phyloP scores from a whole-genome alignment of 176 grass and related monocot genomes.

The Aegilops tauschii region DNA sequence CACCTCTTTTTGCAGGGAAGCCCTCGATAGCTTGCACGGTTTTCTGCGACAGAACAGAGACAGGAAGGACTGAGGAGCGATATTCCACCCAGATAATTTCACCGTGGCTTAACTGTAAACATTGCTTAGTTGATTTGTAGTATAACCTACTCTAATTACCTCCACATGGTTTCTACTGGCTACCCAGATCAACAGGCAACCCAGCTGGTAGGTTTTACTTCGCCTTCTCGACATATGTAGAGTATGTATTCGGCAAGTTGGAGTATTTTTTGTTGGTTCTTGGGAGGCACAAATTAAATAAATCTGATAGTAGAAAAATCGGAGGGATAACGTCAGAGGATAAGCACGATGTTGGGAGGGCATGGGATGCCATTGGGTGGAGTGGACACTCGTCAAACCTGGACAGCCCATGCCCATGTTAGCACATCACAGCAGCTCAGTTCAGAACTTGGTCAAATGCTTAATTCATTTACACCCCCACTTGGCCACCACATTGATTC shows the following conservation, averaged over 20 bases:
- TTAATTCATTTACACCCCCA: too few relatives aligned
- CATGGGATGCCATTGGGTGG: slow-evolving; percentile 17
- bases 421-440: not conserved
- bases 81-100: not conserved
- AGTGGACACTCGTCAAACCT: not conserved
- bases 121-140: too few relatives aligned
- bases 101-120: not conserved
- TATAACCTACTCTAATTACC: not conserved
- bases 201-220: not conserved
- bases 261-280: slow-evolving; percentile 24
- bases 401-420: not conserved
- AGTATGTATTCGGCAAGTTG: slow-evolving; percentile 4
- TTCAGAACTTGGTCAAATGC: too few relatives aligned
- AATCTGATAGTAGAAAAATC: too few relatives aligned
- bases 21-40: too few relatives aligned
- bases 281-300: not conserved
- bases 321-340: not conserved
- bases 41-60: not conserved
- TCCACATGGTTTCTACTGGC: not conserved
- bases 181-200: not conserved
- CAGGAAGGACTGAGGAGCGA: not conserved
- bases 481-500: too few relatives aligned
- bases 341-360: slow-evolving; percentile 10
- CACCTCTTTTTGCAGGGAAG: too few relatives aligned
- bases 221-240: not conserved